Conservation (phyloP, 306 rosid species). For the Rosa lucieae region DNA sequence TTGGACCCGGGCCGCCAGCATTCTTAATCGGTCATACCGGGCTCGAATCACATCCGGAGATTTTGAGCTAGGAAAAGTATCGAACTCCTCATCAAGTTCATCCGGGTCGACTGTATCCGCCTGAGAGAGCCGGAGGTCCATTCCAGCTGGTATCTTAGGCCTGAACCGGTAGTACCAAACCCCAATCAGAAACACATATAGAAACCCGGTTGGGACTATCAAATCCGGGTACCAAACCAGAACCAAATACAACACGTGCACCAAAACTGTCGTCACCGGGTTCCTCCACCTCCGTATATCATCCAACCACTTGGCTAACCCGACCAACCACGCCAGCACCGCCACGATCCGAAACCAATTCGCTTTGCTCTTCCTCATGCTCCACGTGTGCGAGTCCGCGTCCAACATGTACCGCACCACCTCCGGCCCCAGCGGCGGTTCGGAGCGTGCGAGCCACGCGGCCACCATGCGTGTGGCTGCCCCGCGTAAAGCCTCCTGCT, state of each 20-base stretch:
- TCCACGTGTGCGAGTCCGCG: conserved; percentile 90
- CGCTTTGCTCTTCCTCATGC: conserved; percentile 89
- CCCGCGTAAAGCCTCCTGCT: conserved; percentile 81
- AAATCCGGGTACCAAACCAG: conserved; percentile 99
- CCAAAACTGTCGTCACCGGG: conserved; percentile 72
- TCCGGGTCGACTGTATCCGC: conserved; percentile 80
- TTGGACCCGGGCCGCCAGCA: conserved; percentile 83
- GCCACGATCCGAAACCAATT: conserved; percentile 95
- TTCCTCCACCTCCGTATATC: conserved; percentile 79
- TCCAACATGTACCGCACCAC: conserved; percentile 93
- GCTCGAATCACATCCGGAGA: conserved; percentile 59
- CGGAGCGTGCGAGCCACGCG: conserved; percentile 70
- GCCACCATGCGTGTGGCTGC: conserved; percentile 86
- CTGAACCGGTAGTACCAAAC: conserved; percentile 89
- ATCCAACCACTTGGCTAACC: conserved; percentile 88
- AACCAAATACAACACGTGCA: conserved; percentile 71
- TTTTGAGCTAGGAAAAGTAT: conserved; percentile 83
- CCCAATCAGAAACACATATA: conserved; percentile 78
- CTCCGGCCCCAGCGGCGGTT: conserved; percentile 82
- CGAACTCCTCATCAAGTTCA: conserved; percentile 86
- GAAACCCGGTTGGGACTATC: conserved; percentile 79
- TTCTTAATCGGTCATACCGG: conserved; percentile 79
- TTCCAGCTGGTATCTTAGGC: conserved; percentile 86
- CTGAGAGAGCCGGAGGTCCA: conserved; percentile 79
- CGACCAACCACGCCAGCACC: conserved; percentile 80